phyloP scores from a whole-genome alignment of 306 rosid genomes.

The Datisca glomerata region DNA sequence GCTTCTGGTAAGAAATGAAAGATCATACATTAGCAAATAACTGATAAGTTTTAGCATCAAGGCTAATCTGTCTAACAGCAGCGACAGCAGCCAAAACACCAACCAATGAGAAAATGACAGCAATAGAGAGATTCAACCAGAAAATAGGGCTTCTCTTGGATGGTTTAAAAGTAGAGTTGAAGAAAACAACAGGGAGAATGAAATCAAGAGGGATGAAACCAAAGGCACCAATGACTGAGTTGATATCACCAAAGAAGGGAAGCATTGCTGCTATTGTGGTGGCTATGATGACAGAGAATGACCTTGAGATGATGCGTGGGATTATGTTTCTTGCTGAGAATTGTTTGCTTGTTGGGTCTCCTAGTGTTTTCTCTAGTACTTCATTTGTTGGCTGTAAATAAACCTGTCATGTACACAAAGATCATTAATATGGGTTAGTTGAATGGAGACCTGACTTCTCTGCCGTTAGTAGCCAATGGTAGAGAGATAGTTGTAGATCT shows the following conservation, averaged over 20 bases:
- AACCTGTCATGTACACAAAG: no score
- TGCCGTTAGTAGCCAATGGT: no score
- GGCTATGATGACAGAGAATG: constrained; percentile 30
- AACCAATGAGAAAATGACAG: constrained; percentile 32
- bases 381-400: constrained; percentile 69
- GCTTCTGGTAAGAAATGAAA: no score
- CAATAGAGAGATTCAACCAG: constrained; percentile 43
- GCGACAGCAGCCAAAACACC: constrained; percentile 56
- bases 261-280: constrained; percentile 64
- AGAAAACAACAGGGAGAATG: constrained; percentile 50
- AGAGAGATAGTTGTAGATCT: no score
- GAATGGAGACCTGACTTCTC: no score
- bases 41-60: constrained; percentile 28
- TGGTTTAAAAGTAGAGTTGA: constrained; percentile 67
- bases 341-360: constrained; percentile 27
- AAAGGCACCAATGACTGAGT: constrained; percentile 66
- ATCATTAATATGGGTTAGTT: no score
- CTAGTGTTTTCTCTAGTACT: constrained; percentile 45
- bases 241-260: constrained; percentile 77
- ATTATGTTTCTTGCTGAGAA: constrained; percentile 50
- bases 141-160: constrained; percentile 40
- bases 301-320: constrained; percentile 47
- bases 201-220: constrained; percentile 83
- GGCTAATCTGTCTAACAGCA: constrained; percentile 51
- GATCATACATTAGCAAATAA: not conserved